A percentile compares a stretch with the other conserved stretches of the same genome.
Conservation (phyloP, 1,139 yeast species). For the Taphrina betulina region DNA sequence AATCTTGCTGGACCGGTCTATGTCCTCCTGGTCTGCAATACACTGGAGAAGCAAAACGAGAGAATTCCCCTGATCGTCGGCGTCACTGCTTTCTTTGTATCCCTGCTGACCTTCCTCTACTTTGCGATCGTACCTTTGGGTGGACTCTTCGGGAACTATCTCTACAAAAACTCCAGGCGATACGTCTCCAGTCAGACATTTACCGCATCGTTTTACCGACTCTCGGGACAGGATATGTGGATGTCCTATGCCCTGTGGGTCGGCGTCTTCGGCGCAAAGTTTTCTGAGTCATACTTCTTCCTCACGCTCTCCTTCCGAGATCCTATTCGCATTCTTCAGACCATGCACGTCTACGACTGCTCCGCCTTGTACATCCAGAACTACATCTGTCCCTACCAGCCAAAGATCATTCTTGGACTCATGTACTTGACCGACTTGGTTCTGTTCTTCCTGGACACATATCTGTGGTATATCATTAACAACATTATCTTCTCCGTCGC, state of each 20-base stretch:
- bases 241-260: slow-evolving; percentile 90
- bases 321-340: slow-evolving; percentile 76
- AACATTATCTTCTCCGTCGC: slow-evolving; percentile 95
- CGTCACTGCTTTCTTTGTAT: slow-evolving; percentile 85
- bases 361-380: slow-evolving; percentile 91
- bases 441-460: slow-evolving; percentile 96
- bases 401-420: slow-evolving; percentile 82
- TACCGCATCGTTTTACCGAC: slow-evolving; percentile 83
- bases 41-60: slow-evolving; percentile 66
- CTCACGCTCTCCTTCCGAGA: slow-evolving; percentile 87
- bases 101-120: slow-evolving; percentile 77
- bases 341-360: slow-evolving; percentile 64
- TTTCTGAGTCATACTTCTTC: slow-evolving; percentile 87
- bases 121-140: slow-evolving; percentile 96
- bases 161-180: slow-evolving; percentile 83
- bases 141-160: slow-evolving; percentile 89
- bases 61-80: slow-evolving; percentile 78
- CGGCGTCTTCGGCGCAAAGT: slow-evolving; percentile 83
- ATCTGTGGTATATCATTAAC: slow-evolving; percentile 95
- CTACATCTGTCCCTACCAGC: slow-evolving; percentile 75
- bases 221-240: slow-evolving; percentile 92
- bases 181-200: slow-evolving; percentile 93
- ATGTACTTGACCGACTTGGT: slow-evolving; percentile 89
- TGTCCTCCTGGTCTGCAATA: slow-evolving; percentile 65
- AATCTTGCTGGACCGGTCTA: slow-evolving; percentile 87